Conservation (phyloP, 176 grass and related monocot species). For the Oryza longistaminata region DNA sequence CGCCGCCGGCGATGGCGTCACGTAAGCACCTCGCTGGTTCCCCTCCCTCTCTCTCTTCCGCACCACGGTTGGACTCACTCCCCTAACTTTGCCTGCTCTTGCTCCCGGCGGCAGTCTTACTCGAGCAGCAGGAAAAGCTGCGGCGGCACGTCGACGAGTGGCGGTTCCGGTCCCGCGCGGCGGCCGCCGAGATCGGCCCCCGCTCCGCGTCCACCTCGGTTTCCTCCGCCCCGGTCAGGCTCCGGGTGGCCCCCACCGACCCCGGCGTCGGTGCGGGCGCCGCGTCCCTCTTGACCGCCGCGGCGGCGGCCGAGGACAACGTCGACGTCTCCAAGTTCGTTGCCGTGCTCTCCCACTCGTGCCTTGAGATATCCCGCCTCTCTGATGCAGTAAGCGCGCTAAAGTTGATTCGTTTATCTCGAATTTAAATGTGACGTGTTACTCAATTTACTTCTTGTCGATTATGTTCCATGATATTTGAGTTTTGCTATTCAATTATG, state of each 20-base stretch:
- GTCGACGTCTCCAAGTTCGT: conserved; percentile 72
- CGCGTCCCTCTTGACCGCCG: conserved; percentile 44
- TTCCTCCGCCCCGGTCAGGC: conserved; percentile 37
- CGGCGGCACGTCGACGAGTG: conserved; percentile 72
- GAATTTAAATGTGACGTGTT: not conserved
- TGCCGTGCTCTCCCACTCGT: conserved; percentile 58
- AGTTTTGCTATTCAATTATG: not conserved
- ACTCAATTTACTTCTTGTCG: conserved; percentile 9
- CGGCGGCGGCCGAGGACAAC: conserved; percentile 51
- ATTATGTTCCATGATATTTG: not conserved
- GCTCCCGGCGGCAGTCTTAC: conserved; percentile 45
- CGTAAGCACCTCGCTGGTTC: conserved; percentile 36
- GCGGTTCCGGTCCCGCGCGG: conserved; percentile 44
- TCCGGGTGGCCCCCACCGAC: conserved; percentile 56
- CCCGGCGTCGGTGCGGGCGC: conserved; percentile 31
- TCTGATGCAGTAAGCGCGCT: conserved; percentile 44
- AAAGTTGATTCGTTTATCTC: not conserved
- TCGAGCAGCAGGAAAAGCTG: conserved; percentile 83
- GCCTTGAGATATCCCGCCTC: conserved; percentile 66
- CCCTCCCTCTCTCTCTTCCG: too few relatives aligned
- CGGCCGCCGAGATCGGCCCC: conserved; percentile 29
- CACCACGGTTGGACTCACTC: not conserved
- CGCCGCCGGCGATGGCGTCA: conserved; percentile 57
- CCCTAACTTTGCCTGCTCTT: not conserved
- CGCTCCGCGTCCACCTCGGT: conserved; percentile 19